Conservation (phyloP, 1,284 basidiomycete species). For the Cryptococcus maquisensis region DNA sequence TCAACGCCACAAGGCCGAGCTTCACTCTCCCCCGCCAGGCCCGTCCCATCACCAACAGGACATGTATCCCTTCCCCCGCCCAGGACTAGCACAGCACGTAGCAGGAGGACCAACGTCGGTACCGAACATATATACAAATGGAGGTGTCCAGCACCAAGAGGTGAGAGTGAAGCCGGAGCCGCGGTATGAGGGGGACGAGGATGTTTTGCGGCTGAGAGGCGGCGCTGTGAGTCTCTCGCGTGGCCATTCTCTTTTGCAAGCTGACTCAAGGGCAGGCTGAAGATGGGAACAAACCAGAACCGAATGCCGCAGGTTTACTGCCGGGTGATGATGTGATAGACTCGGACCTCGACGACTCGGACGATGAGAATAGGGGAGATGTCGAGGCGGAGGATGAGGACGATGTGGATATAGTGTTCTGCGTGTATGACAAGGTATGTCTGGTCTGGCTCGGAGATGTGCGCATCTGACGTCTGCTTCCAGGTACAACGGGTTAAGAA, state of each 20-base stretch:
- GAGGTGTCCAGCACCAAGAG: constrained; percentile 9
- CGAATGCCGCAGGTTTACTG: constrained; percentile 48
- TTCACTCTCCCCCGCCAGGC: constrained; percentile 6
- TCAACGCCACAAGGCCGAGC: constrained; percentile 4
- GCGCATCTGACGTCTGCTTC: background rate
- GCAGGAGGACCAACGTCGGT: background rate
- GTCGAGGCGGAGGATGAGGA: constrained; percentile 50
- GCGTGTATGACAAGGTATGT: constrained; percentile 94
- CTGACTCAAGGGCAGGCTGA: background rate
- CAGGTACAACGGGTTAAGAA: constrained; percentile 97
- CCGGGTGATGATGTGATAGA: constrained; percentile 78
- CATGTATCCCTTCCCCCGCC: background rate
- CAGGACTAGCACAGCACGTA: constrained; percentile 10
- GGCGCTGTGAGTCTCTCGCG: constrained; percentile 26
- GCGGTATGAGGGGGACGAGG: constrained; percentile 16
- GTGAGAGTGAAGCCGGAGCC: constrained; percentile 41
- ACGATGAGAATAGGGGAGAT: constrained; percentile 60
- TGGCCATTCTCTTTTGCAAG: background rate
- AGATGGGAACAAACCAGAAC: constrained; percentile 35
- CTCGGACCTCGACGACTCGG: constrained; percentile 89
- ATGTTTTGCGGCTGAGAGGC: constrained; percentile 36
- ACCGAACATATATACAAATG: constrained; percentile 2
- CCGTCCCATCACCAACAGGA: constrained; percentile 4
- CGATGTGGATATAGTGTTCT: constrained; percentile 86
- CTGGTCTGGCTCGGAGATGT: background rate